phyloP scores from a whole-genome alignment of 2,329 filamentous ascomycete species.

The Colletotrichum destructivum region DNA sequence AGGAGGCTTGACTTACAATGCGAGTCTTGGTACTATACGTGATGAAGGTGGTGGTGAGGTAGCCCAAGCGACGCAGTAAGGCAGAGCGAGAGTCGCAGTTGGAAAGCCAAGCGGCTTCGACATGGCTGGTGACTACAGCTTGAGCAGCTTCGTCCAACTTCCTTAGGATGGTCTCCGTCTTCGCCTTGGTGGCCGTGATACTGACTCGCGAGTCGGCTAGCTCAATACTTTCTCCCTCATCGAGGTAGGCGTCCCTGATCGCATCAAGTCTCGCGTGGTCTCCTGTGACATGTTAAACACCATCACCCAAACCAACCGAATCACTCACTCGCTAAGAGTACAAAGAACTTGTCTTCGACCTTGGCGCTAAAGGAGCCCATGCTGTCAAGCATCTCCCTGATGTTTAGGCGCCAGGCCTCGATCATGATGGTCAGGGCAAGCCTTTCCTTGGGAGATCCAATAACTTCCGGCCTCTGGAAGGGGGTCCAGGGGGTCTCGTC shows the following conservation, averaged over 20 bases:
- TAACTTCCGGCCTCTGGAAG: conserved; percentile 4
- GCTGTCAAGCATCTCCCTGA: conserved; percentile 60
- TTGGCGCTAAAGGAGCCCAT: conserved; percentile 59
- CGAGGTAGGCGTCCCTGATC: conserved; percentile 42
- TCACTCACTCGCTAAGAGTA: conserved; percentile 32
- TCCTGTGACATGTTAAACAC: conserved; percentile 19
- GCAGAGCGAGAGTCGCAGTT: conserved; percentile 44
- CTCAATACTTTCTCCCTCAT: conserved; percentile 55
- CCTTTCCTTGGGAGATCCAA: conserved; percentile 55
- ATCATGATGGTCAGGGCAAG: conserved; percentile 62
- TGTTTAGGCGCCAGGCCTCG: conserved; percentile 65
- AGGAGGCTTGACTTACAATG: not conserved
- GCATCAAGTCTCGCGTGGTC: conserved; percentile 44
- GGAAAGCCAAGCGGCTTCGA: conserved; percentile 48
- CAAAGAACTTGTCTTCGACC: conserved; percentile 47
- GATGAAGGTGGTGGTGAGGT: conserved; percentile 52
- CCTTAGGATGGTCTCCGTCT: conserved; percentile 53
- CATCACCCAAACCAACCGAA: not conserved
- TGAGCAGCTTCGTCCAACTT: conserved; percentile 41
- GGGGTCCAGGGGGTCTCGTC: conserved; percentile 61
- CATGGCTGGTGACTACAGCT: conserved; percentile 38
- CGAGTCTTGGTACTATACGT: not conserved
- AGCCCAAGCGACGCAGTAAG: conserved; percentile 54
- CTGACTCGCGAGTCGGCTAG: conserved; percentile 50
- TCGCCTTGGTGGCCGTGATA: conserved; percentile 54